Evolutionary conservation across 2,329 filamentous ascomycete genomes (phyloP), one percentile per base, ranked within the genome.

Genomic region (Metarhizium robertsii): DNA sequence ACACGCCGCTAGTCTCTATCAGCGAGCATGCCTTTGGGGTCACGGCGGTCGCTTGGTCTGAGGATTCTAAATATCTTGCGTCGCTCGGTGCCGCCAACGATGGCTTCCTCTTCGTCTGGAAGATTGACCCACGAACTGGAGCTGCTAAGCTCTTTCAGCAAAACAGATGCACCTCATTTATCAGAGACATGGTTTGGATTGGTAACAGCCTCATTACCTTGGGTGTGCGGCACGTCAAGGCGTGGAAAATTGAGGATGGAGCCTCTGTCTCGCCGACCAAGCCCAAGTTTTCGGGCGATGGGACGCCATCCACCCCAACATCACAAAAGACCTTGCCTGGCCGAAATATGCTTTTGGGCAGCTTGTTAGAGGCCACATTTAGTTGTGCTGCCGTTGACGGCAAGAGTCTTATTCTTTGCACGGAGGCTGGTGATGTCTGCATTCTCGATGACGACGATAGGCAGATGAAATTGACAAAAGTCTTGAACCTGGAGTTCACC

Each of bases 21-120:
- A 88, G 84, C 54, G 94, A 99, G 66, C 94, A 99, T 71, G 86
- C 84, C 1, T 95, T 90, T 69, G 94, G 94, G 6, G 90, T 99
- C 36, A 87, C 85, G 57, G 88, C 88, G 40, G 83, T 99, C 38
- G 87, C 91, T 2, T 99, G 95, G 79, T 96, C 92, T 58, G 79
- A 86, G 1, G 90, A 96, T 68, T 90, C 88, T 13, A 86, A 81
- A 60, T 95, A 87, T 69, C 79, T 99, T 38, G 94, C 94, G 2
- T 95, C 91, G 20, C 78, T 99, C 13, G 94, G 94, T 32, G 83
- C 87, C 18, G 81, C 88, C 55, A 96, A 96, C 67, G 94, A 99
- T 71, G 92, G 92, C 1, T 97, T 95, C 66, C 77, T 99, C 20
- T 95, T 92, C 67, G 79, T 97, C 32, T 97, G 92, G 92, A 84